These are phyloP conservation scores for Calonectria hongkongensis DNA, from an alignment of 2,329 filamentous ascomycete species.

Conservation along the genomic window DNA sequence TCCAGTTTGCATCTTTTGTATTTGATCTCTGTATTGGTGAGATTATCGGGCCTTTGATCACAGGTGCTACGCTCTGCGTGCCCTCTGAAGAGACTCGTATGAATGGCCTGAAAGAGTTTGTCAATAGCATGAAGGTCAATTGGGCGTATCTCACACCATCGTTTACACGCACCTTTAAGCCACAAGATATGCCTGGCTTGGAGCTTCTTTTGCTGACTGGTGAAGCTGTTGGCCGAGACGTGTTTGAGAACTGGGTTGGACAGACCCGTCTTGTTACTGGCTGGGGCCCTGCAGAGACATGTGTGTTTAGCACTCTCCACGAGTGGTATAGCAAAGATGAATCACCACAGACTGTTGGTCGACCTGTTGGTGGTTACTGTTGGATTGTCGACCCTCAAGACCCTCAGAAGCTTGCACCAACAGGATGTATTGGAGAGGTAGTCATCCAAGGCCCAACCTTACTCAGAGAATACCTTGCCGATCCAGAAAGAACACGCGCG, in stretches of 20 bases:
- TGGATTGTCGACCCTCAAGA: conserved; percentile 21
- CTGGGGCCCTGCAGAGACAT: conserved; percentile 12
- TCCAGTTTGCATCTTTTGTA: conserved; percentile 39
- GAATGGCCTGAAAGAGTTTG: conserved; percentile 20
- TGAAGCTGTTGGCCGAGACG: conserved; percentile 15
- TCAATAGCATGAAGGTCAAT: conserved; percentile 16
- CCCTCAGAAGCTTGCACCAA: conserved; percentile 8
- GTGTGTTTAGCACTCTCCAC: conserved; percentile 5
- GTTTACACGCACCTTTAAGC: conserved; percentile 11
- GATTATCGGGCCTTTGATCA: conserved; percentile 32
- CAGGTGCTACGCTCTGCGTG: conserved; percentile 39
- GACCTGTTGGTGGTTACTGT: conserved; percentile 3
- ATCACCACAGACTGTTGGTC: conserved; percentile 8
- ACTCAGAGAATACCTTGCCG: conserved; percentile 9
- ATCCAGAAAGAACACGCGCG: not conserved
- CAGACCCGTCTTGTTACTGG: conserved; percentile 11
- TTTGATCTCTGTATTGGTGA: conserved; percentile 35
- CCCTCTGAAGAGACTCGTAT: conserved; percentile 29
- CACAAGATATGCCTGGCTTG: conserved; percentile 6
- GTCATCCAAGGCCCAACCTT: conserved; percentile 21
- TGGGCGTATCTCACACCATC: conserved; percentile 3
- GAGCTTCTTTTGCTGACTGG: conserved; percentile 1
- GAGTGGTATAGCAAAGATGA: conserved; percentile 16
- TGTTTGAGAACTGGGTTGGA: conserved; percentile 21
- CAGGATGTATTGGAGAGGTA: conserved; percentile 9